Evolutionary conservation across 495 filamentous ascomycete genomes (phyloP).

Genomic region (Daldinia grandis): DNA sequence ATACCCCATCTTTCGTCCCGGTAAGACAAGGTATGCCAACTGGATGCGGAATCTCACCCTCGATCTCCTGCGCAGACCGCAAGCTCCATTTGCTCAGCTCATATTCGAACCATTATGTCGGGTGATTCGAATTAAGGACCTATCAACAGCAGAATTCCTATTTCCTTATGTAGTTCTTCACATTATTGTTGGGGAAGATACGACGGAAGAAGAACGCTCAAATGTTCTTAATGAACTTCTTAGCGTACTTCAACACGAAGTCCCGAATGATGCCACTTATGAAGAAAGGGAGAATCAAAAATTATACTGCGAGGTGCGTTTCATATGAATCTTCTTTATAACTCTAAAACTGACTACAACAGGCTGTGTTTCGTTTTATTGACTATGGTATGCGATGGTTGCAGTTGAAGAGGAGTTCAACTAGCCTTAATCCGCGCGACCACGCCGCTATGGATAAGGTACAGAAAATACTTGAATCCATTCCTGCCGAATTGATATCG

Average conservation of each 20-base stretch:
- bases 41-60: conserved; percentile 85
- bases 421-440: conserved; percentile 48
- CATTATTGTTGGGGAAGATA: conserved; percentile 69
- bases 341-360: conserved; percentile 6
- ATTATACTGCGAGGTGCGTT: conserved; percentile 78
- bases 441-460: conserved; percentile 49
- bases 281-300: conserved; percentile 73
- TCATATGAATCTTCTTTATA: not conserved
- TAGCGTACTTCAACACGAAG: conserved; percentile 70
- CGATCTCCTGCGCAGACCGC: conserved; percentile 79
- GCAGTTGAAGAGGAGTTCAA: conserved; percentile 71
- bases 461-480: conserved; percentile 60
- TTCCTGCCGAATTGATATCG: conserved; percentile 87
- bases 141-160: conserved; percentile 83
- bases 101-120: conserved; percentile 83
- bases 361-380: conserved; percentile 89
- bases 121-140: conserved; percentile 82
- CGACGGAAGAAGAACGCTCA: conserved; percentile 68
- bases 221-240: conserved; percentile 76
- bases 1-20: conserved; percentile 80
- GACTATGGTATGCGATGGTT: conserved; percentile 93
- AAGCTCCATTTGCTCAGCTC: conserved; percentile 70
- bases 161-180: conserved; percentile 86
- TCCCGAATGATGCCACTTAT: conserved; percentile 60
- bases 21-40: conserved; percentile 67